Evolutionary conservation across 257 asterid species (phyloP), one percentile per base, ranked within the genome.

Genomic region (Primulina huaijiensis): DNA sequence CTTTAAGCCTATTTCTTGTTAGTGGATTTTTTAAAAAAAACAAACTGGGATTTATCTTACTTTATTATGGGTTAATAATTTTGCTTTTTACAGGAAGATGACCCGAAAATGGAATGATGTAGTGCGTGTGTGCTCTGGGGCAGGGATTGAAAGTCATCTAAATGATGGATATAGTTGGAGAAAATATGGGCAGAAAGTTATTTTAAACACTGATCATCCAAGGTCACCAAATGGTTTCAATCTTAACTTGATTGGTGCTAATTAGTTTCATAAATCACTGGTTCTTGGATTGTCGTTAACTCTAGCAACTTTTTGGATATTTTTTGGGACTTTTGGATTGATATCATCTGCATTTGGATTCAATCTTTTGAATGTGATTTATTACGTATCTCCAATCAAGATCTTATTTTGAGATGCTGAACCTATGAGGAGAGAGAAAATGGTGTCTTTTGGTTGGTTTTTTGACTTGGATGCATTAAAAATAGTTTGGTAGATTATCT

Each of bases 101-200:
- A 55, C 74, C 60, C 78, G 81, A 52, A 81, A 66, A 72, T 75
- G 88, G 87, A 85, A 79, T 35, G 83, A 84, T 67, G 80, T 83
- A 62, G 81, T 88, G 60, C 77, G 83, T 2, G 83, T 85, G 20
- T 60, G 78, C 74, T 72, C 77, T 2, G 86, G 60, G 67, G 72
- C 78, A 4, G 92, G 87, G 33, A 57, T 56, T 3, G 96, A 87
- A 70, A 81, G 84, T 60, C 81, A 77, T 19, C 65, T 72, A 23
- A 84, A 80, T 35, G 98, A 90, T 83, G 98, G 93, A 5, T 76
- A 82, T 59, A 80, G 82, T 70, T 92, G 98, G 98, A 87, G 97
- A 63, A 92, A 92, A 79, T 92, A 90, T 72, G 98, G 98, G 7
- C 98, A 92, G 82, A 92, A 92, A 73, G 90, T 79, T 34, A 90